Base-by-base conservation (phyloP, 257 asterid species). In the Primulina huaijiensis region DNA sequence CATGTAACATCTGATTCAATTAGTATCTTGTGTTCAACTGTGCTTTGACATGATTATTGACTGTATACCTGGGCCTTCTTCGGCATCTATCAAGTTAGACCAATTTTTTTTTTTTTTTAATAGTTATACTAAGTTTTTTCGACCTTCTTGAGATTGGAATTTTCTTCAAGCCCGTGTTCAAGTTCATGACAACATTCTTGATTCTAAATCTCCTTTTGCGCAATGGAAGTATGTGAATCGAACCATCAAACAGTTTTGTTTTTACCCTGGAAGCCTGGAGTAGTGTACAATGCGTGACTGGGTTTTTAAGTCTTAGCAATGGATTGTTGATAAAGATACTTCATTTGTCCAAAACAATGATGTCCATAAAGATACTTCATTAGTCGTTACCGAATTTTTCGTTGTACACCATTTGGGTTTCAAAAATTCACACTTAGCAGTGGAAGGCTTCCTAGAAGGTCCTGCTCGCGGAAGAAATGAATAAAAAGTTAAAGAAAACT, bases 1-100 rank as follows among this genome's bases (percentile, higher is more conserved):
- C 34, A 4, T 31, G 5, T 9, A 19, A 43, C 38, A 74, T 77
- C 68, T 65, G 60, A 29, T 9, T n/a, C 35, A 71, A 30, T 33
- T 64, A 23, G 17, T 64, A 37, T 68, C 37, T 43, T 63, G 66
- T 75, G 67, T 50, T 57, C 27, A 25, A 58, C 31, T 68, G 65
- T 64, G 68, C 55, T 72, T 71, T 30, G 57, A 21, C 50, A 19
- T 7, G n/a, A 60, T 58, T 68, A 38, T 76, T 67, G 8, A 64
- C n/a, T 29, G 23, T 75, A 75, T 68, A 30, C 38, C 43, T 64
- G 19, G 72, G 46, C 38, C 20, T 56, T 50, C 67, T 37, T 31
- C 20, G 34, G 19, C 34, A 55, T 62, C 52, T 52, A 65, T 23
- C 19, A 64, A 38, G 2, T 34, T 34, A 55, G 25, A 7, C 33